Evolutionary conservation across 352 stramenopile genomes (phyloP).

Genomic region (Phytophthora tentaculata): DNA sequence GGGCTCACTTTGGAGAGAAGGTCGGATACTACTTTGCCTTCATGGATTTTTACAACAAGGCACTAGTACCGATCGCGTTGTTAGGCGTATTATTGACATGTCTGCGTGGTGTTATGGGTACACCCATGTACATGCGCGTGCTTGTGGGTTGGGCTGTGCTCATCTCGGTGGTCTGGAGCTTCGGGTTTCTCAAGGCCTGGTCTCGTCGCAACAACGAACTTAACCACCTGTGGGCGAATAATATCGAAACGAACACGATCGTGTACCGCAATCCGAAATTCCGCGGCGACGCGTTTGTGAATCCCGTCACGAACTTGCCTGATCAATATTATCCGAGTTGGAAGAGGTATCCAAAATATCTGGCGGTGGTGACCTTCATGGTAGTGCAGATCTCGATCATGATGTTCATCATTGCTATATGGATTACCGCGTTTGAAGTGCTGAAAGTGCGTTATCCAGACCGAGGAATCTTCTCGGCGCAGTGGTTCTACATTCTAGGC

Average conservation of each 20-base stretch:
- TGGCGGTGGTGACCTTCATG: conserved; percentile 73
- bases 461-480: conserved; percentile 67
- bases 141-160: conserved; percentile 74
- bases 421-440: conserved; percentile 84
- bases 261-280: conserved; percentile 83
- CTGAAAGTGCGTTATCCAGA: conserved; percentile 77
- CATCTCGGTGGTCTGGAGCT: conserved; percentile 85
- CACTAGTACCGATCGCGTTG: conserved; percentile 76
- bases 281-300: conserved; percentile 55
- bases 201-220: conserved; percentile 77
- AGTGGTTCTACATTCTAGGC: conserved; percentile 85
- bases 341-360: conserved; percentile 79
- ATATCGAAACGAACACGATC: conserved; percentile 67
- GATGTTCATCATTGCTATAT: conserved; percentile 85
- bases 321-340: conserved; percentile 78
- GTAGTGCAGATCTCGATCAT: conserved; percentile 85
- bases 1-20: conserved; percentile 84
- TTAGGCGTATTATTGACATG: conserved; percentile 74
- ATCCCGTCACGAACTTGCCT: conserved; percentile 66
- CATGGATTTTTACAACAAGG: conserved; percentile 89
- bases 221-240: conserved; percentile 76
- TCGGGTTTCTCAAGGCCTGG: conserved; percentile 84
- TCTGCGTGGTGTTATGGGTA: conserved; percentile 66
- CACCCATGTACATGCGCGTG: conserved; percentile 83
- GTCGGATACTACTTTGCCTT: conserved; percentile 89